Evolutionary conservation across 2,329 filamentous ascomycete genomes (phyloP).

Genomic region (Fusarium sp.): DNA sequence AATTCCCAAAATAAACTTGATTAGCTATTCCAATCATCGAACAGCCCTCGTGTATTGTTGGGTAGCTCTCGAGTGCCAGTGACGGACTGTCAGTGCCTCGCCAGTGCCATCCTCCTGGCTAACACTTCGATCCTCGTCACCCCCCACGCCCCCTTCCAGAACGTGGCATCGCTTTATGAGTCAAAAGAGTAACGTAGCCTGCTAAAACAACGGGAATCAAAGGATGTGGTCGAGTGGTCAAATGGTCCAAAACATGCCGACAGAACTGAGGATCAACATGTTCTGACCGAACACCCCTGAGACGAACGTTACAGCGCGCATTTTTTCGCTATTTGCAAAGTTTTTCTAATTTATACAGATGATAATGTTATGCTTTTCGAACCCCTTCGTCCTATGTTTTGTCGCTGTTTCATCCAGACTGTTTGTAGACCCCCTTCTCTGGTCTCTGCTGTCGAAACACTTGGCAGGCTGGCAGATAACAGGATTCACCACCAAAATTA

Average conservation of each 20-base stretch:
- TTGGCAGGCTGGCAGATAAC: background rate
- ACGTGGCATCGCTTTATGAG: background rate
- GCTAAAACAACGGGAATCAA: slow-evolving; percentile 2
- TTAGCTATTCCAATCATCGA: background rate
- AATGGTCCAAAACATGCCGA: background rate
- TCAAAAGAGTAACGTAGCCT: background rate
- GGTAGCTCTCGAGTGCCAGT: background rate
- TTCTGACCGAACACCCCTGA: background rate
- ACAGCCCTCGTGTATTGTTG: background rate
- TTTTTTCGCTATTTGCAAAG: background rate
- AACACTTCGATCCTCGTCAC: background rate
- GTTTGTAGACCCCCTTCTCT: background rate
- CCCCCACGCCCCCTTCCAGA: background rate
- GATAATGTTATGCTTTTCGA: background rate
- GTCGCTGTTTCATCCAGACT: background rate
- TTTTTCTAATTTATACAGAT: background rate
- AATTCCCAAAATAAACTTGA: background rate
- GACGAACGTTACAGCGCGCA: slow-evolving; percentile 4
- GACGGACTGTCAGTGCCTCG: background rate
- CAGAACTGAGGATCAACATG: background rate
- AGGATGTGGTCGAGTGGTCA: slow-evolving; percentile 3
- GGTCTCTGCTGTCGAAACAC: background rate
- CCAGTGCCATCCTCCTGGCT: background rate
- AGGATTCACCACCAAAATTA: too few relatives aligned
- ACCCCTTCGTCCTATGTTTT: background rate